phyloP scores from a whole-genome alignment of 2,329 filamentous ascomycete species.

The Ophiostoma australiae region DNA sequence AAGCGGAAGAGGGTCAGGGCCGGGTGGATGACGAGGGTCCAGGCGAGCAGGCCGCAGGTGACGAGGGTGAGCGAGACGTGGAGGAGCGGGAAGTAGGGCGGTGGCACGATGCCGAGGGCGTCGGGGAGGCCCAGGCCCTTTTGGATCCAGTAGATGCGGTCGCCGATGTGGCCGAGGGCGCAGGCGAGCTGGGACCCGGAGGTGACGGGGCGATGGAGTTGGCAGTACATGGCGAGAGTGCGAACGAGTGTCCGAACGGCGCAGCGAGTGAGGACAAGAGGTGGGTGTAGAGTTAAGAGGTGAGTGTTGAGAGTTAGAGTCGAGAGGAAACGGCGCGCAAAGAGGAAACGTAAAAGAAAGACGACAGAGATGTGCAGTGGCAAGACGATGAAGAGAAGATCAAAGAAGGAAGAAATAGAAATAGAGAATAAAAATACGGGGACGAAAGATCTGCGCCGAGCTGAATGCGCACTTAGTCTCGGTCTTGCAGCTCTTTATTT shows the following conservation, averaged over 20 bases:
- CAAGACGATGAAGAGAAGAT: neutral
- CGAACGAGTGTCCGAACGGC: too few species aligned
- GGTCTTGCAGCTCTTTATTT: too few species aligned
- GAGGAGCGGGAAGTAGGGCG: slow-evolving; percentile 25
- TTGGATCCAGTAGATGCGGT: slow-evolving; percentile 23
- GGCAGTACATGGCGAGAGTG: slow-evolving; percentile 20
- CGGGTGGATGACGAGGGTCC: slow-evolving; percentile 12
- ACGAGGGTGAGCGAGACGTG: slow-evolving; percentile 22
- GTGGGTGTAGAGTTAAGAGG: neutral
- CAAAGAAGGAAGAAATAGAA: neutral
- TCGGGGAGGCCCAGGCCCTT: slow-evolving; percentile 23
- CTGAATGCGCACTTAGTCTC: neutral
- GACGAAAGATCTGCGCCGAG: neutral
- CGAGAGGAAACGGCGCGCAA: too few species aligned
- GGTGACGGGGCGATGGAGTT: slow-evolving; percentile 24
- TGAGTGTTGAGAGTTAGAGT: neutral
- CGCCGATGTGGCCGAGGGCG: slow-evolving; percentile 22
- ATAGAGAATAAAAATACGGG: neutral
- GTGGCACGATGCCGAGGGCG: slow-evolving; percentile 23
- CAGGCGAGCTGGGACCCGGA: slow-evolving; percentile 20
- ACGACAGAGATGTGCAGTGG: too few species aligned
- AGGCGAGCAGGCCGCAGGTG: slow-evolving; percentile 4
- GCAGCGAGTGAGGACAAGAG: neutral
- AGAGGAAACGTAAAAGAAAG: too few species aligned
- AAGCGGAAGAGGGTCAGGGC: slow-evolving; percentile 9